Base-by-base conservation (phyloP, 768 basidiomycete species). In the Tulasnella sp. region DNA sequence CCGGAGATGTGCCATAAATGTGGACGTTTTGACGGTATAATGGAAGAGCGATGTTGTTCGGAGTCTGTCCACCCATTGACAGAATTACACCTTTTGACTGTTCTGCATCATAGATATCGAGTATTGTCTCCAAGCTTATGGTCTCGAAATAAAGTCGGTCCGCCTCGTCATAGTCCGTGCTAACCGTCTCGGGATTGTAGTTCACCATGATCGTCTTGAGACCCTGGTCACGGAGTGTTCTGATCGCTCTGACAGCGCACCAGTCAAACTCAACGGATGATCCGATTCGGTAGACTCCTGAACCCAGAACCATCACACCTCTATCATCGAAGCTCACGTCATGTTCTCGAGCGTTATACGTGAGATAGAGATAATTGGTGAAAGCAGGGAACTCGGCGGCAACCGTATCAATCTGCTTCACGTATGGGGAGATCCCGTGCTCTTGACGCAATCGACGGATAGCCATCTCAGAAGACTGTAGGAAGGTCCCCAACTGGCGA, bases 261-360 rank as follows among this genome's bases (percentile, higher is more conserved):
- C 93, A 99, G 64, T 98, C 93, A 68, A 99, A 98, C 69, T 99
- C 93, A 66, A 99, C 93, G 3, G 92, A 96, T 2, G 93, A 98
- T 15, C 95, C 93, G 58, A 99, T 99, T 47, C 95, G 83, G 67
- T 99, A 99, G 2, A 96, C 93, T 53, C 95, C 95, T 12, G 93
- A 98, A 28, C 95, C 95, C 35, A 98, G 75, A 3, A 98, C 95
- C 78, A 98, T 93, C 55, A 98, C 81, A 57, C 93, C 95, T 52
- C 83, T 76, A 62, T 99, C 95, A 44, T 79, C 66, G 69, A 99
- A 99, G 4, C 70, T 64, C 58, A 98, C 67, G 63, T 96, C 93
- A 63, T 98, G 89, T 63, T 93, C 89, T 56, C 81, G 69, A n/a
- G 84, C 93, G 60, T 93, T 96, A 71, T 98, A 98, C 0, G 92